Conservation (phyloP, 768 basidiomycete genomes). For the Gloeophyllum trabeum region DNA sequence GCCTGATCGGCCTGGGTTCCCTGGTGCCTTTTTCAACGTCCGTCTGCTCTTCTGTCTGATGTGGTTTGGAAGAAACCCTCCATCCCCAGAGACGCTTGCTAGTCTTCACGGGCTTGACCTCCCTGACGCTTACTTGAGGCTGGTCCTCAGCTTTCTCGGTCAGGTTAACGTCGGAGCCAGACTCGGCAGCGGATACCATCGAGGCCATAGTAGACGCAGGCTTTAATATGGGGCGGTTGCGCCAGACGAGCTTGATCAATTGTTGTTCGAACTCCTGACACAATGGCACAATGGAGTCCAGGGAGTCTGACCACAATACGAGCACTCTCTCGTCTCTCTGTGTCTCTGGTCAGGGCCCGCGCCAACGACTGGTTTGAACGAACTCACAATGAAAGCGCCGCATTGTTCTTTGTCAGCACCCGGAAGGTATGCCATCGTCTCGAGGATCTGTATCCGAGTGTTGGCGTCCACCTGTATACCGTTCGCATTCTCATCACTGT, state of each 20-base stretch:
- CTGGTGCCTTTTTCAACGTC: constrained; percentile 32
- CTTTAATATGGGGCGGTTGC: constrained; percentile 29
- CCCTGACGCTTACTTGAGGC: background rate
- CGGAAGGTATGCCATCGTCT: constrained; percentile 53
- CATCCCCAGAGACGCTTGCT: background rate
- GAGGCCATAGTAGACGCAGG: constrained; percentile 18
- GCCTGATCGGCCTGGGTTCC: constrained; percentile 28
- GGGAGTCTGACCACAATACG: constrained; percentile 75
- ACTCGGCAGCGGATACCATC: constrained; percentile 32
- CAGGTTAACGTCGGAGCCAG: constrained; percentile 43
- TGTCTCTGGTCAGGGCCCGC: constrained; percentile 1
- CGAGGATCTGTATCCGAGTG: constrained; percentile 81
- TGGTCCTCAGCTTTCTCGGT: constrained; percentile 28
- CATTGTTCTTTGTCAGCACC: constrained; percentile 87
- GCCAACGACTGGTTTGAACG: background rate
- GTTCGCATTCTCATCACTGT: constrained; percentile 43
- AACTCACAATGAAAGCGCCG: constrained; percentile 71
- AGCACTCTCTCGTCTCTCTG: constrained; percentile 79
- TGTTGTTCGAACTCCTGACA: constrained; percentile 64
- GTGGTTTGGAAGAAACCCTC: constrained; percentile 1
- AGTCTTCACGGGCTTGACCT: background rate
- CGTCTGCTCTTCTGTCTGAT: constrained; percentile 8
- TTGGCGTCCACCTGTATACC: constrained; percentile 66
- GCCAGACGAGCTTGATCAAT: constrained; percentile 77
- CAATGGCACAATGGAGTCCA: constrained; percentile 71